Base-by-base conservation (phyloP, 441 rosid species). In the Erodium moschatum region DNA sequence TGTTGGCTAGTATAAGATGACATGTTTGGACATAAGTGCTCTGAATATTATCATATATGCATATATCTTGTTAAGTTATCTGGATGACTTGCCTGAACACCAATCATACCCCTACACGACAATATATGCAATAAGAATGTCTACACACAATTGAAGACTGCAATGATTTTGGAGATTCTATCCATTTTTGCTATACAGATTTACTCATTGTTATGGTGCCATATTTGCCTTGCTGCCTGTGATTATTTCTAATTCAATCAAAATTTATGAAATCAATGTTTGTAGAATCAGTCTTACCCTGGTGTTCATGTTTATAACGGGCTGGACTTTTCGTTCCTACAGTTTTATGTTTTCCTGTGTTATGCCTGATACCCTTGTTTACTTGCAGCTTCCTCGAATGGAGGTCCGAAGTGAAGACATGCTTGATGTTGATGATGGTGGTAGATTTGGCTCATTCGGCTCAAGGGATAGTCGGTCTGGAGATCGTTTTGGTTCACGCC, bases 351-450 rank as follows among this genome's bases (percentile, higher is more conserved):
- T 19, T 54, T 29, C 31, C 31, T 56, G 9, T 44, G 9, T 35
- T 6, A 35, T 35, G 40, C 8, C 40, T 35, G 40, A 35, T 35
- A 5, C 31, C 8, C 40, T 35, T 35, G 40, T 6, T 35, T 5
- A 35, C 8, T 5, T 35, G 7, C 86, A 94, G 97, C 94, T 94
- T 64, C 97, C 97, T 6, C 84, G 73, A 75, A 85, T 69, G 38
- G 90, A 88, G 70, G 83, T 84, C 21, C 86, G 84, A 71, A 75
- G 77, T 63, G 72, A 63, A n/a, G 82, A 73, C 78, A 82, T 85
- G 85, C 38, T 74, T 72, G 82, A 82, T 72, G 77, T 85, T 74
- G 81, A 83, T 10, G 58, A 69, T 66, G 73, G 75, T 38, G 84
- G 81, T 72, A 79, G 82, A 65, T 77, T 72, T 67, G 80, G 85